These are phyloP conservation scores for Colletotrichum agaves DNA, from an alignment of 2,329 filamentous ascomycete species.

Conservation along the genomic window DNA sequence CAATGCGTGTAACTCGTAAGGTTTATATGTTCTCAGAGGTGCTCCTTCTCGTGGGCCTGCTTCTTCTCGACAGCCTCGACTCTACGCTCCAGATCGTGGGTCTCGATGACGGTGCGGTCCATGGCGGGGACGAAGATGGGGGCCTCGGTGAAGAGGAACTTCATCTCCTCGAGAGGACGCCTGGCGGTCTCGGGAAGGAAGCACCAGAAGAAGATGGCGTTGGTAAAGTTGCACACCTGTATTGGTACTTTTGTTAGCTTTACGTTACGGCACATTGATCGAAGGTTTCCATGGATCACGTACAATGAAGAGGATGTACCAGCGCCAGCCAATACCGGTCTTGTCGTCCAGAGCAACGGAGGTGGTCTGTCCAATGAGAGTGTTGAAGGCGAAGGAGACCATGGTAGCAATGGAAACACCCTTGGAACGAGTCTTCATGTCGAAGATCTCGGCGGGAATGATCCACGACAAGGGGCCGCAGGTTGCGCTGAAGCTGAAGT, in stretches of 20 bases:
- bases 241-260: not conserved
- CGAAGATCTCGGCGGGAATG: conserved; percentile 79
- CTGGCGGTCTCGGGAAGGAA: conserved; percentile 74
- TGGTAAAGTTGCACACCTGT: conserved; percentile 69
- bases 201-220: conserved; percentile 66
- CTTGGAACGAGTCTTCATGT: conserved; percentile 79
- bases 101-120: conserved; percentile 54
- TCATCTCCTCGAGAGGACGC: conserved; percentile 75
- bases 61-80: conserved; percentile 68
- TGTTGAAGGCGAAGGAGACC: conserved; percentile 80
- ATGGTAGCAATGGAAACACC: conserved; percentile 81
- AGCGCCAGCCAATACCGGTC: conserved; percentile 57
- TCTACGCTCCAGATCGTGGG: conserved; percentile 67
- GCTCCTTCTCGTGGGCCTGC: conserved; percentile 38
- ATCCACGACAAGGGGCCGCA: conserved; percentile 73
- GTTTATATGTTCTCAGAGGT: conserved; percentile 12
- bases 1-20: not conserved
- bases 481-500: conserved; percentile 78
- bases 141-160: conserved; percentile 72
- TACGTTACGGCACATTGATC: not conserved
- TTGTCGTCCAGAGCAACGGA: conserved; percentile 60
- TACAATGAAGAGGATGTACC: conserved; percentile 58
- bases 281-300: conserved; percentile 30
- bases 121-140: conserved; percentile 70
- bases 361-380: conserved; percentile 77